Conservation (phyloP, 148 eudicot genomes). For the Silene latifolia region DNA sequence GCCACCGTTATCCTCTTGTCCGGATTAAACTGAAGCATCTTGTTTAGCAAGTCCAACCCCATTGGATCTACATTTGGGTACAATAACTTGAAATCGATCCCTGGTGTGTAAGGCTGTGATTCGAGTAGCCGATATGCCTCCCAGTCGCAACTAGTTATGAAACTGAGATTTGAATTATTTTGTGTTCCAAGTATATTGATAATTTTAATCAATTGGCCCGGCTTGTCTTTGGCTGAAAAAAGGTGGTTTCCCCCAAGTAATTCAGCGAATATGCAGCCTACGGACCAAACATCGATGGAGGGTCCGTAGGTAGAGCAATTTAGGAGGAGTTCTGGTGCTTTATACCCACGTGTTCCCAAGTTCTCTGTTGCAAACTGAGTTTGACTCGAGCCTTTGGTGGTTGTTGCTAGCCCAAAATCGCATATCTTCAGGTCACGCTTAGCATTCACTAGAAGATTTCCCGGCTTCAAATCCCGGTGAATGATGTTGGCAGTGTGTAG, state of each 20-base stretch:
- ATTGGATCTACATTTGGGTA: conserved; percentile 31
- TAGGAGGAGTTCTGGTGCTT: conserved; percentile 45
- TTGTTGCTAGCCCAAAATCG: conserved; percentile 44
- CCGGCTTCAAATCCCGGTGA: conserved; percentile 49
- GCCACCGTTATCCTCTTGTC: conserved; percentile 32
- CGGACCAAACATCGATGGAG: conserved; percentile 48
- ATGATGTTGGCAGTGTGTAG: conserved; percentile 49
- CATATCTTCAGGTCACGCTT: conserved; percentile 43
- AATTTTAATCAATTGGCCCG: conserved; percentile 28
- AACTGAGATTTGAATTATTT: conserved; percentile 21
- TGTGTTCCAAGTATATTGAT: conserved; percentile 35
- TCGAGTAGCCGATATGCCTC: conserved; percentile 6
- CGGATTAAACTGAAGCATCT: conserved; percentile 42
- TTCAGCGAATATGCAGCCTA: conserved; percentile 49
- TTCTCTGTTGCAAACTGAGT: conserved; percentile 27
- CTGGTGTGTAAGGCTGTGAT: conserved; percentile 16
- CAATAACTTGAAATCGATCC: conserved; percentile 14
- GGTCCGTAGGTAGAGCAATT: conserved; percentile 29
- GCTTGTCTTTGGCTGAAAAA: conserved; percentile 28
- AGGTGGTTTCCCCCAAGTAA: conserved; percentile 37
- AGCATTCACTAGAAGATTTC: conserved; percentile 41
- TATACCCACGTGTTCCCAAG: conserved; percentile 42
- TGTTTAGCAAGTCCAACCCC: conserved; percentile 36
- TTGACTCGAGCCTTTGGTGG: conserved; percentile 7
- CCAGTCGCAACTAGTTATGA: conserved; percentile 20